Conservation (phyloP, 192 early-diverging fungal species). For the Chytriomyces sp. region DNA sequence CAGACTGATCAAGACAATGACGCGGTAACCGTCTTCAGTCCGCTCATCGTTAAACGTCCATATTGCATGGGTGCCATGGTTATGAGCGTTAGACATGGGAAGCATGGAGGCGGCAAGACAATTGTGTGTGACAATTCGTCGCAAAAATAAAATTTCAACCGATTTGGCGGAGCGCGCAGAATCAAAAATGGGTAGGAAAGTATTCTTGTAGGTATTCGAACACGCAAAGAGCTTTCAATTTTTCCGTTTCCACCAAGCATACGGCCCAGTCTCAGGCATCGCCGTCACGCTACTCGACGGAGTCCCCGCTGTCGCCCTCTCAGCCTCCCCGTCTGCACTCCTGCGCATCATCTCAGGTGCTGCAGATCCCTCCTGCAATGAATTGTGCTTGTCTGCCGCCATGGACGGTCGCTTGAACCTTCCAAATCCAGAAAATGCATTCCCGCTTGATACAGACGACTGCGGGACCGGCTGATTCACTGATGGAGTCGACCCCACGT, state of each 20-base stretch:
- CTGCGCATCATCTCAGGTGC: background rate
- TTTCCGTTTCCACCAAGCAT: slow-evolving; percentile 2
- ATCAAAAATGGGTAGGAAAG: too few relatives aligned
- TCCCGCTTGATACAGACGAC: background rate
- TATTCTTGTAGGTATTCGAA: too few relatives aligned
- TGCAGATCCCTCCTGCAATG: background rate
- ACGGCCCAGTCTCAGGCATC: background rate
- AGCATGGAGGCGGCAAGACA: too few relatives aligned
- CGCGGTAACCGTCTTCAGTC: too few relatives aligned
- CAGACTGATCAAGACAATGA: too few relatives aligned
- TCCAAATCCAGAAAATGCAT: background rate
- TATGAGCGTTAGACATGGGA: too few relatives aligned
- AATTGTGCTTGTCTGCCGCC: background rate
- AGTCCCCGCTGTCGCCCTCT: background rate
- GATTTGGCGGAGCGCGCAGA: too few relatives aligned
- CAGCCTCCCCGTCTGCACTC: background rate
- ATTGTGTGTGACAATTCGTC: too few relatives aligned
- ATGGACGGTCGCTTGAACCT: background rate
- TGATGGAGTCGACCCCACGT: background rate
- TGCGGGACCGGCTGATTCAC: background rate
- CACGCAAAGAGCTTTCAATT: background rate
- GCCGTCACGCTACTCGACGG: background rate
- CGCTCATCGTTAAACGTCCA: too few relatives aligned
- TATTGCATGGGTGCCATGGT: too few relatives aligned
- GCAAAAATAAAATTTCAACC: too few relatives aligned